A percentile compares a stretch with the other conserved stretches of the same genome.
phyloP scores from a whole-genome alignment of 2,329 filamentous ascomycete genomes.

The Mollisia scopiformis region DNA sequence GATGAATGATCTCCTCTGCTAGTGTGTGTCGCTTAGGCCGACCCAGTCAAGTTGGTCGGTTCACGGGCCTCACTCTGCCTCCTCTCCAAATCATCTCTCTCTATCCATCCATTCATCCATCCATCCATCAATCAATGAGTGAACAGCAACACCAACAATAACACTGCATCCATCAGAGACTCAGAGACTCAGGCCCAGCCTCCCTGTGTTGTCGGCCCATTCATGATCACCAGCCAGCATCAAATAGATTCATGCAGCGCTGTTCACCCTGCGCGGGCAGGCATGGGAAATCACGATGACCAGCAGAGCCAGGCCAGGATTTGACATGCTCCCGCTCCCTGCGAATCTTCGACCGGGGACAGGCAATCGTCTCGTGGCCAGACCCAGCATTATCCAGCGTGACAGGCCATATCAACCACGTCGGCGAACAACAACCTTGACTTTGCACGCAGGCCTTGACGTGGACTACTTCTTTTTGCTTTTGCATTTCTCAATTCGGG shows the following conservation, averaged over 20 bases:
- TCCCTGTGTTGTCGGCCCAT: not conserved
- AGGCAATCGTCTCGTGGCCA: not conserved
- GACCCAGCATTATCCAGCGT: not conserved
- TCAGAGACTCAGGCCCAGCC: too few relatives aligned
- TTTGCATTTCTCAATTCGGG: constrained; percentile 6
- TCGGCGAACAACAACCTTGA: not conserved
- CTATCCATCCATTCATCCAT: not conserved
- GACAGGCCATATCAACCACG: too few relatives aligned
- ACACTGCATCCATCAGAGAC: not conserved
- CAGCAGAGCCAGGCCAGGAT: not conserved
- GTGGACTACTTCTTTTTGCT: constrained; percentile 4
- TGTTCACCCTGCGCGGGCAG: not conserved
- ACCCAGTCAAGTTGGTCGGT: not conserved
- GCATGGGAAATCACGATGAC: not conserved
- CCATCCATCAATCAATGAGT: not conserved
- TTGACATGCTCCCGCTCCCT: not conserved
- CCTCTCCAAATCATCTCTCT: not conserved
- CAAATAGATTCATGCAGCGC: not conserved
- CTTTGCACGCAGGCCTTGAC: not conserved
- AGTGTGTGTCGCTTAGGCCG: not conserved
- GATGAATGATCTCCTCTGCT: not conserved
- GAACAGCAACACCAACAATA: not conserved
- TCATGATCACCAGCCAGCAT: not conserved
- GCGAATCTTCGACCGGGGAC: not conserved
- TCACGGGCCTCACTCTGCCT: too few relatives aligned